phyloP scores from a whole-genome alignment of 352 stramenopile genomes.

The Phytophthora litchii region DNA sequence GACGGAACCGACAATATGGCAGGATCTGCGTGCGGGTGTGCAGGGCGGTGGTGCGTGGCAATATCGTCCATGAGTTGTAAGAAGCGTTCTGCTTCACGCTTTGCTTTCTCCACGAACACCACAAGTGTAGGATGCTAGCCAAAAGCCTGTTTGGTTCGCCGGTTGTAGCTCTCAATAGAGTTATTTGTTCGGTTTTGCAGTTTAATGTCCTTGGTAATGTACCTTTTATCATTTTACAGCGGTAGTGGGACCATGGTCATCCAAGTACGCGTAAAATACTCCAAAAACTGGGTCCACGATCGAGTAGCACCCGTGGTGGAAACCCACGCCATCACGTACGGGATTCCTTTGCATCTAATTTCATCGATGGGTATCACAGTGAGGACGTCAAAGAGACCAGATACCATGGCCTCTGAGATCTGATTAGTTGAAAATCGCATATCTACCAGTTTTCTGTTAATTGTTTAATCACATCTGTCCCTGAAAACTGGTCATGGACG shows the following conservation, averaged over 20 bases:
- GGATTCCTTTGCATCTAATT: constrained; percentile 6
- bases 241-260: background rate
- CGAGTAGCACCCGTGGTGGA: background rate
- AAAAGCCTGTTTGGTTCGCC: constrained; percentile 2
- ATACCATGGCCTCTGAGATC: background rate
- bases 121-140: background rate
- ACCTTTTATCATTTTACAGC: constrained; percentile 2
- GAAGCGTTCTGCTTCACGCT: background rate
- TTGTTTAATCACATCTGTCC: background rate
- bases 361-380: constrained; percentile 3
- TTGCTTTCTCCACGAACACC: constrained; percentile 7
- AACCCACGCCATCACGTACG: constrained; percentile 2
- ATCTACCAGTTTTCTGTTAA: constrained; percentile 2
- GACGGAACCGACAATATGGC: constrained; percentile 13
- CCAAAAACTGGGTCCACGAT: constrained; percentile 2
- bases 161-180: constrained; percentile 12
- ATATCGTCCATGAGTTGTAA: constrained; percentile 10
- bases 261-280: constrained; percentile 7
- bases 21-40: constrained; percentile 49
- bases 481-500: background rate
- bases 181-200: constrained; percentile 13
- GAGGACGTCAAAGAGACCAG: constrained; percentile 4
- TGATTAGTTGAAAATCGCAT: constrained; percentile 7
- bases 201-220: background rate
- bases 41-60: background rate